Conservation (phyloP, 257 asterid genomes). For the Lavandula angustifolia region DNA sequence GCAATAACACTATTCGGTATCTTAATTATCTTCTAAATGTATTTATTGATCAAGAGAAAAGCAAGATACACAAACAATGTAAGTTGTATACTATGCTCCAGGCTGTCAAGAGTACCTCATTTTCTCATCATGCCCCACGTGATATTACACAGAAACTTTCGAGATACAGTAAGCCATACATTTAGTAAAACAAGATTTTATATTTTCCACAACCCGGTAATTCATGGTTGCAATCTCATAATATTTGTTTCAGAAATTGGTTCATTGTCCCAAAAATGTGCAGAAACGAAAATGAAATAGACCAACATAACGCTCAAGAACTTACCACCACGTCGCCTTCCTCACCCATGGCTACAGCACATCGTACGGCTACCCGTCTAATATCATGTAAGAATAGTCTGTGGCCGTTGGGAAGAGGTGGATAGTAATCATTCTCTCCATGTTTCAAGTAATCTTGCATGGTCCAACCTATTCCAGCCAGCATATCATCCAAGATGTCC, state of each 20-base stretch:
- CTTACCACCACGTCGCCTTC: conserved; percentile 97
- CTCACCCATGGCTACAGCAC: conserved; percentile 99
- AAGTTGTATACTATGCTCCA: neutral
- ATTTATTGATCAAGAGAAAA: neutral
- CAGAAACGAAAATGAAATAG: conserved; percentile 11
- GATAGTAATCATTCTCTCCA: conserved; percentile 95
- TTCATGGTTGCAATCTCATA: neutral
- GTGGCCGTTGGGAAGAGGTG: conserved; percentile 93
- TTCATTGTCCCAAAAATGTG: conserved; percentile 11
- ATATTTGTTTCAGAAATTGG: neutral
- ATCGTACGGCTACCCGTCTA: conserved; percentile 92
- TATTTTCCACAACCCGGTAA: neutral
- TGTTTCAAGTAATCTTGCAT: conserved; percentile 95
- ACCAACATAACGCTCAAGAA: conserved; percentile 22
- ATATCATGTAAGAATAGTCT: conserved; percentile 89
- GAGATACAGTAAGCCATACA: neutral
- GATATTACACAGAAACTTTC: neutral
- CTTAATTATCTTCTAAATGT: conserved; percentile 2
- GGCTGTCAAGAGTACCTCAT: neutral
- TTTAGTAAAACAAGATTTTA: neutral
- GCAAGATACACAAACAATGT: neutral
- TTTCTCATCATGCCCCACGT: neutral
- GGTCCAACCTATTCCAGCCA: conserved; percentile 91
- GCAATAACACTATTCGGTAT: neutral
- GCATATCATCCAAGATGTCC: conserved; percentile 95